These are phyloP conservation scores for Solanum paucissectum DNA, from an alignment of 257 asterid species.

Conservation along the genomic window DNA sequence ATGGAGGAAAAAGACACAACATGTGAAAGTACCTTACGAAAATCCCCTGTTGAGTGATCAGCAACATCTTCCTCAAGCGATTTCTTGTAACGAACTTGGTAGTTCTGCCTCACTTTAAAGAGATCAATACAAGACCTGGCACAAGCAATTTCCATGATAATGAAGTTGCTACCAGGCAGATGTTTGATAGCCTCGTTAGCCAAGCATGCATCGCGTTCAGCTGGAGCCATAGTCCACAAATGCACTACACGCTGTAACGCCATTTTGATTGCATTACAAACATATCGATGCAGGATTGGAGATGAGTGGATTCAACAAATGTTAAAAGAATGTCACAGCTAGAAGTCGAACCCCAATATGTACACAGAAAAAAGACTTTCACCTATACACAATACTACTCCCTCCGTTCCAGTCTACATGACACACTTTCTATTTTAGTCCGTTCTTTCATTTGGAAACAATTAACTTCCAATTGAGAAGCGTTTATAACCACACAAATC, in stretches of 20 bases:
- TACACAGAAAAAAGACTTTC: not conserved
- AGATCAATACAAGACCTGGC: slow-evolving; percentile 57
- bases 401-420: not conserved
- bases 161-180: slow-evolving; percentile 35
- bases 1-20: not conserved
- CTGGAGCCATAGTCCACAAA: slow-evolving; percentile 66
- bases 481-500: not conserved
- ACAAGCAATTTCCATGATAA: slow-evolving; percentile 72
- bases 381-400: not conserved
- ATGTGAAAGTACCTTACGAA: slow-evolving; percentile 44
- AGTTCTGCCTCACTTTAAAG: slow-evolving; percentile 49
- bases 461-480: not conserved
- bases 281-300: not conserved
- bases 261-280: not conserved
- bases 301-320: not conserved
- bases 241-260: slow-evolving; percentile 42
- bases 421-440: not conserved
- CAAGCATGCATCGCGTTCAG: slow-evolving; percentile 69
- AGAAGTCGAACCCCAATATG: too few species aligned
- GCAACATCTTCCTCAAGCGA: slow-evolving; percentile 91
- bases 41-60: slow-evolving; percentile 58
- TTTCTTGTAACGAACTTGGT: slow-evolving; percentile 56
- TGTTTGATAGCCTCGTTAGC: slow-evolving; percentile 63
- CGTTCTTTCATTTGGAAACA: not conserved
- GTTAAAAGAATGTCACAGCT: not conserved